Evolutionary conservation across 257 asterid genomes (phyloP), one percentile per base, ranked within the genome.

Genomic region (Cordia subcordata): DNA sequence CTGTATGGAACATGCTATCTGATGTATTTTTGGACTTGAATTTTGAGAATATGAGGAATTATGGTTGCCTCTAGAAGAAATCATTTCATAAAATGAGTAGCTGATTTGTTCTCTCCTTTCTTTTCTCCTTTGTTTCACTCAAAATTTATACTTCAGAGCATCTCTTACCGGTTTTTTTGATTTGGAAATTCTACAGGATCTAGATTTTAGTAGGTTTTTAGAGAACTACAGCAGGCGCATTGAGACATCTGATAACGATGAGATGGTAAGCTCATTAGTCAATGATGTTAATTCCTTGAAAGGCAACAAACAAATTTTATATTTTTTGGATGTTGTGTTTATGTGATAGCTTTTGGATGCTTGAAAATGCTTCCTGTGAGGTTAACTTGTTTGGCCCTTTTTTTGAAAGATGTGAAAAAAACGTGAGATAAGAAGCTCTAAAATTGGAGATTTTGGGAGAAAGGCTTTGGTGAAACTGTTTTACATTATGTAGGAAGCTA

Each of bases 151-250:
- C n/a, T n/a, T n/a, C 44, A 8, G 8, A 39, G 44, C 44, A 12
- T 39, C 12, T 11, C 12, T 42, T 42, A 42, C 47, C 12, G 10
- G 47, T 42, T 42, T 2, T n/a, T 11, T 42, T 42, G 47, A 11
- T 42, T 42, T 42, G 4, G 47, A 42, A 42, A 42, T 14, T 14
- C 12, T 42, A 42, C 96, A 93, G 99, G 90, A 93, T 79, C 90
- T 90, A 33, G 77, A 77, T 35, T 93, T 93, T 82, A 64, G 65
- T 37, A 77, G 82, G 69, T 82, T 85, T 74, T 73, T 93, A 68
- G 86, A 86, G 73, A 86, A 70, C 65, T 74, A 63, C 83, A 60
- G 68, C 11, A 50, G 61, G 73, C n/a, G 61, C 56, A 68, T 64
- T 52, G 77, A 70, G 61, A 66, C 75, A 47, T 47, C 68, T 70